These are phyloP conservation scores for Erysiphe pulchra DNA, from an alignment of 2,329 filamentous ascomycete species.

Conservation along the genomic window DNA sequence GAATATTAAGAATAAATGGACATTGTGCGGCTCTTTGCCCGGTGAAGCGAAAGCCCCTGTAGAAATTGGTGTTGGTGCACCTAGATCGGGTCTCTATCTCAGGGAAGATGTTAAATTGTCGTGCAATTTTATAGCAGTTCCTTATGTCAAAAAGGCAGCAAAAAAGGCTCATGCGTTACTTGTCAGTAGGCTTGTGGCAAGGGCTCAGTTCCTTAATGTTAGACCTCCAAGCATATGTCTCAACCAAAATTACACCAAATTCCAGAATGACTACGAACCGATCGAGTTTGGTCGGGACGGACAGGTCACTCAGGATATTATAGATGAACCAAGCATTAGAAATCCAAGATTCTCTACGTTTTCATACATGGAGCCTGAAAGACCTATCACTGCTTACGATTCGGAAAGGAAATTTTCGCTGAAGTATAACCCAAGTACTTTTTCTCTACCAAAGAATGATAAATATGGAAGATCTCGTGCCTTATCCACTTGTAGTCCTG, in stretches of 20 bases:
- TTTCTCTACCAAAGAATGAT: neutral
- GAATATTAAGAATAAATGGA: conserved; percentile 58
- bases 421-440: no score
- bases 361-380: no score
- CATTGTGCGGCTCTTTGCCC: conserved; percentile 41
- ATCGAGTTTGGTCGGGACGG: neutral
- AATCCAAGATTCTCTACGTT: neutral
- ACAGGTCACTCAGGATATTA: neutral
- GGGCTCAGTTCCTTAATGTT: conserved; percentile 16
- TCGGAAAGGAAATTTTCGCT: no score
- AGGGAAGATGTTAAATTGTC: conserved; percentile 68
- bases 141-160: conserved; percentile 61
- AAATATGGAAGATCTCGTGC: neutral
- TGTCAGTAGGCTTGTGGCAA: conserved; percentile 34
- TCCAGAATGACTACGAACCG: conserved; percentile 1
- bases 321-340: no score
- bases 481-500: neutral
- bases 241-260: no score
- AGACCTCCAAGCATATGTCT: neutral
- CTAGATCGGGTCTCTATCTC: conserved; percentile 46
- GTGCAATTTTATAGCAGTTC: conserved; percentile 50
- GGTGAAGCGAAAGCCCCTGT: conserved; percentile 39
- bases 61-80: conserved; percentile 40
- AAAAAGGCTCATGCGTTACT: conserved; percentile 49
- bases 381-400: no score